Percentiles rank a stretch among this genome's conserved stretches.
Evolutionary conservation across 2,329 filamentous ascomycete species (phyloP).

Genomic region (Xylariaceae sp.): DNA sequence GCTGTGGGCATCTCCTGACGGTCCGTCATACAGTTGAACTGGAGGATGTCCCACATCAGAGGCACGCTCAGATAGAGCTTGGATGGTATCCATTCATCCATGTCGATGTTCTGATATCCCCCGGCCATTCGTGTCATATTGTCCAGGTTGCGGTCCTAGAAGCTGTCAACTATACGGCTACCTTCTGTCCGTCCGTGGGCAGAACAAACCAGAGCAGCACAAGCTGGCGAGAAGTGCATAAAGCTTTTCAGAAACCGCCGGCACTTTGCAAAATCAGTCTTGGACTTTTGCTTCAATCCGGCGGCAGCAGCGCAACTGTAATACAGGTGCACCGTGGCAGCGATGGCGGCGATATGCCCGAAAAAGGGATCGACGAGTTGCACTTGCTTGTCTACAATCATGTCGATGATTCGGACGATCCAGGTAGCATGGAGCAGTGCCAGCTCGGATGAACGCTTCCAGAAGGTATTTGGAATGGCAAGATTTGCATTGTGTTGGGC

Average conservation of each 20-base stretch:
- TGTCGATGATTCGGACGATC: slow-evolving; percentile 21
- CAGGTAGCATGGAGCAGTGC: slow-evolving; percentile 20
- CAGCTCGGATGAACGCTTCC: slow-evolving; percentile 19
- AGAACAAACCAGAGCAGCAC: slow-evolving; percentile 17
- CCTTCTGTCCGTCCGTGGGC: neutral
- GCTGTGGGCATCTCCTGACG: slow-evolving; percentile 17
- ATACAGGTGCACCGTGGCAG: slow-evolving; percentile 20
- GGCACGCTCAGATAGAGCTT: slow-evolving; percentile 21
- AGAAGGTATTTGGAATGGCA: slow-evolving; percentile 20
- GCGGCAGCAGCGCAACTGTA: slow-evolving; percentile 19
- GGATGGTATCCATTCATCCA: slow-evolving; percentile 19
- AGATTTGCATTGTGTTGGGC: slow-evolving; percentile 19
- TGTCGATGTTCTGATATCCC: slow-evolving; percentile 18
- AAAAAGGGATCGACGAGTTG: slow-evolving; percentile 19
- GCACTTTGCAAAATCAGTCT: slow-evolving; percentile 20
- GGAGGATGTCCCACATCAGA: slow-evolving; percentile 21
- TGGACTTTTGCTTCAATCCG: slow-evolving; percentile 20
- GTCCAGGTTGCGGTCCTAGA: slow-evolving; percentile 18
- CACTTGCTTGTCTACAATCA: slow-evolving; percentile 21
- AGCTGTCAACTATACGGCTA: slow-evolving; percentile 1
- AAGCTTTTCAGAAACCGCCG: slow-evolving; percentile 18
- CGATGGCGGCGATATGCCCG: slow-evolving; percentile 18
- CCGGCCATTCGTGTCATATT: slow-evolving; percentile 18
- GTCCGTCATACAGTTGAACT: slow-evolving; percentile 19
- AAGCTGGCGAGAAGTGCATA: slow-evolving; percentile 17